Base-by-base conservation (phyloP, 768 basidiomycete genomes). In the Calocera viscosa region DNA sequence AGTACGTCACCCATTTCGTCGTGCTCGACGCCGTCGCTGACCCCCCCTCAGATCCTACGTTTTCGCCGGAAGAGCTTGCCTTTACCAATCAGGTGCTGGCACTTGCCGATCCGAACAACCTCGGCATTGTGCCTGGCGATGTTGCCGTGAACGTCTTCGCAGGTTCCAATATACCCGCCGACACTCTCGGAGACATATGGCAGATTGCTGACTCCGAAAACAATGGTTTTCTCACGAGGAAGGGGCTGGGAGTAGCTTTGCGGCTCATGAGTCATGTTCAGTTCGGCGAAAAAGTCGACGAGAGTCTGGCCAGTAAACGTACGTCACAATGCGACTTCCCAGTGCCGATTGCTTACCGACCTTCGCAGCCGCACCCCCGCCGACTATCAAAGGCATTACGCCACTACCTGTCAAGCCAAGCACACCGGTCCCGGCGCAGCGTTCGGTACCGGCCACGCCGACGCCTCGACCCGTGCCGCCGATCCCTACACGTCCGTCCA, bases 221-320 rank as follows among this genome's bases (percentile, higher is more conserved):
- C 80, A 90, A 90, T 68, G 96, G 96, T 1, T 93, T 87, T 78
- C 83, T 99, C 65, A 87, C 92, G 12, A 86, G 84, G 70, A 94
- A 91, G 73, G 90, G 90, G 49, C 90, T 93, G 71, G 86, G 91
- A 19, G 81, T 89, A 68, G 94, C 91, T 30, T 80, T 95, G n/a
- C 82, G 96, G 67, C 81, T 98, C 64, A 92, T 99, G 69, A 93
- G 90, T 2, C 90, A 90, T 81, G 90, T 93, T 1, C 96, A 98
- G 80, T 87, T 87, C 71, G 93, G 87, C 70, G 88, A 89, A 74
- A 82, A 82, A 68, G 75, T 89, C 39, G 80, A 83, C 1, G 79
- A 81, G 33, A 84, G 86, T 53, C 77, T 90, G 65, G 77, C 88
- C 67, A 79, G 77, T 70, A 88, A 87, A 81, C 81, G 94, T 95